Base-by-base conservation (phyloP, 1,284 basidiomycete genomes). In the Trichosporon sp. region DNA sequence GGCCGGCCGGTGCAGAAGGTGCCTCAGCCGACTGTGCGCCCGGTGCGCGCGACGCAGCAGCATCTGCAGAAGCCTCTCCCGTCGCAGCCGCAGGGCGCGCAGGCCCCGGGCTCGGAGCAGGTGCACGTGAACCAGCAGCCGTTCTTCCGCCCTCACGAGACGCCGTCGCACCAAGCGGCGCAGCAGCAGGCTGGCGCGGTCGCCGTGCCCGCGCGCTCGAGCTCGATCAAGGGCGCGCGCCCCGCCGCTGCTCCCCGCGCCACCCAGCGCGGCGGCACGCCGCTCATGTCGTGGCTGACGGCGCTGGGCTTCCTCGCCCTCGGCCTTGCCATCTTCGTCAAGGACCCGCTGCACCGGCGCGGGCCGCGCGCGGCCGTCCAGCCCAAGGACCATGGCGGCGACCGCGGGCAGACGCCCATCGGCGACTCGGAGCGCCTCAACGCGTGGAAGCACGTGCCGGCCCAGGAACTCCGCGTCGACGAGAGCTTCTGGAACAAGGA, bases 21-120 rank as follows among this genome's bases (percentile, higher is more conserved):
- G 7, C 47, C 56, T 4, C 56, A 60, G 56, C 56, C 56, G 29
- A 31, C 56, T 11, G 29, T 60, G 15, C 56, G 27, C 9, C 56
- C 27, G 15, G 29, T 23, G 18, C 11, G 32, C 29, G 27, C 53
- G 29, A 31, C 56, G 15, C 56, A 60, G 27, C 15, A 29, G 31
- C 56, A 60, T 29, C 27, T 60, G 56, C 56, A 60, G 56, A 60
- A 60, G 56, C 56, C 56, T n/a, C 27, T 60, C 15, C 56, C 56
- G 13, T 18, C 27, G 4, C 56, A 60, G 15, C 56, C 56, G 5
- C 51, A 53, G 51, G n/a, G n/a, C n/a, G n/a, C n/a, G 21, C 47
- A 51, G 47, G 21, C 3, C 15, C 15, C n/a, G 38, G 18, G 38
- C 12, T 9, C 47, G 47, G 47, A 51, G 18, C 47, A 51, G 11